Evolutionary conservation across 2,329 filamentous ascomycete genomes (phyloP), one percentile per base, ranked within the genome.

Genomic region (Aureobasidium subglaciale): DNA sequence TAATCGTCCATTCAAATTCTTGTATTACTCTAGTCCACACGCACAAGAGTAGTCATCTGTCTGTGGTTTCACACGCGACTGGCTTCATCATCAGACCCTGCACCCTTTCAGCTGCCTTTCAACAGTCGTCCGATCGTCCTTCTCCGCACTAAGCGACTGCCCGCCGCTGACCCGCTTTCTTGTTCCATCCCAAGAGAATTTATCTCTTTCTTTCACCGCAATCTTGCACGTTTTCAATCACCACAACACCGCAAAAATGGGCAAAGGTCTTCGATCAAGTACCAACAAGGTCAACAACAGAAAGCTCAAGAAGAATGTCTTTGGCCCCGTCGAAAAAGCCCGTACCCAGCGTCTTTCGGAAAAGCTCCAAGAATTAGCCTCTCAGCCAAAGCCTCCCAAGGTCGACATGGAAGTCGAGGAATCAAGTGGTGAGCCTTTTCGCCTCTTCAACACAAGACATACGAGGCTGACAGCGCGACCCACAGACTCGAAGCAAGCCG

Each of bases 201-300:
- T 56, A 56, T 56, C 53, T 55, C 41, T 45, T 32, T 43, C 38
- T 18, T 29, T 38, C 50, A 46, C 32, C 40, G 32, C 29, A 45
- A 42, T 42, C 55, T 38, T 45, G 56, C 60, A 56, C 59, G 55
- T 59, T n/a, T 53, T 35, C 56, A 40, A 52, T 57, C 55, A 24
- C 11, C 34, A 29, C 16, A 27, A 60, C 58, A 79, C 56, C 22
- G 22, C 30, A 43, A 52, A 46, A 64, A 97, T 96, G 92, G 92
- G 91, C 22, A 96, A 95, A 71, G 87, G 88, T 68, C 78, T 87
- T 59, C 81, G 92, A 70, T 82, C 91, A 62, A 95, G 86, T 69
- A 78, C 81, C 62, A 83, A 79, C 65, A 96, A 96, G 77, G 79
- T 80, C 66, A 96, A 96, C 77, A 90, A 90, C 75, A 79, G 82